Conservation (phyloP, 139 green algal genomes). For the Picocystis salinarum region DNA sequence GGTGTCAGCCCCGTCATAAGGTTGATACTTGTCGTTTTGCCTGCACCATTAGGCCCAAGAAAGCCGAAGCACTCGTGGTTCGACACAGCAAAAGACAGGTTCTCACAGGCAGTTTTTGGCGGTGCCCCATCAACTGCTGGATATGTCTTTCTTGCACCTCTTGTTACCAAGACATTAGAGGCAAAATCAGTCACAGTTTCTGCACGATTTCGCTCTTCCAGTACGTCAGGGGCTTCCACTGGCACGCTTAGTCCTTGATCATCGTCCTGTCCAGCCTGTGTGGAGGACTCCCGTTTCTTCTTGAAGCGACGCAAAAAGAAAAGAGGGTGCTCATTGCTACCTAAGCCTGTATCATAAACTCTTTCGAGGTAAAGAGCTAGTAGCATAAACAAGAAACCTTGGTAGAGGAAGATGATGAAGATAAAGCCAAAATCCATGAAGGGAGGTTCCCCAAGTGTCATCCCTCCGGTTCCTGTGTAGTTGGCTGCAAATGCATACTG, state of each 20-base stretch:
- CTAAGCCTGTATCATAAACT: neutral
- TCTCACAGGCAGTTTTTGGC: constrained; percentile 14
- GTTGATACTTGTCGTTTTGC: constrained; percentile 13
- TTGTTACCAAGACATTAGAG: no score
- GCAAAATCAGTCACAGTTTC: constrained; percentile 10
- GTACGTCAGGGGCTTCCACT: constrained; percentile 21
- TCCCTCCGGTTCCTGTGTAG: no score
- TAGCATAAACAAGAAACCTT: no score
- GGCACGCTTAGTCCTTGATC: no score
- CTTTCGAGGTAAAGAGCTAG: no score
- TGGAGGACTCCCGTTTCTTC: no score
- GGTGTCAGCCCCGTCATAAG: constrained; percentile 5
- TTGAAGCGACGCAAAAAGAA: neutral
- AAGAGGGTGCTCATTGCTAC: neutral
- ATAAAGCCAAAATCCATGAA: no score
- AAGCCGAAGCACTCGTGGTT: constrained; percentile 20
- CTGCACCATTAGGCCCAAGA: constrained; percentile 17
- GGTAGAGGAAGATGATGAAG: no score
- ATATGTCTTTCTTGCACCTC: no score
- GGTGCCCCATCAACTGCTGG: no score
- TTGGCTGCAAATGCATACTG: constrained; percentile 50
- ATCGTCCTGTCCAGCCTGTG: no score
- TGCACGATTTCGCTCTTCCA: constrained; percentile 17
- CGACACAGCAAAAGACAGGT: constrained; percentile 25
- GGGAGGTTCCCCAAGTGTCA: no score